Evolutionary conservation across 2,329 filamentous ascomycete species (phyloP).

Genomic region (Capronia epimyces): DNA sequence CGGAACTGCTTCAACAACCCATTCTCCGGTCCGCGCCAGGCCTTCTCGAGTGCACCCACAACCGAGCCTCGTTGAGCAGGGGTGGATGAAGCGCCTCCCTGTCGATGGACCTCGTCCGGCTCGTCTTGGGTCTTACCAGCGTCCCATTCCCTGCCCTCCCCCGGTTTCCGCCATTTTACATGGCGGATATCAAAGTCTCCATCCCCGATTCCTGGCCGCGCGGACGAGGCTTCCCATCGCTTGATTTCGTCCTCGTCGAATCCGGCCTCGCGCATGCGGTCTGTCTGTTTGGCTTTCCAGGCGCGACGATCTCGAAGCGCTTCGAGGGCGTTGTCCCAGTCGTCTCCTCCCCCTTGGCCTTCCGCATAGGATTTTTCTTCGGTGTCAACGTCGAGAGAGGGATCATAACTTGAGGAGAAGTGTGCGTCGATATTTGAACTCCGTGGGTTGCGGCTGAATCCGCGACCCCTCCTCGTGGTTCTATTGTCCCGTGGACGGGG

Average conservation of each 20-base stretch:
- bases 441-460: slow-evolving; percentile 56
- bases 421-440: slow-evolving; percentile 61
- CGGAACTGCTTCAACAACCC: slow-evolving; percentile 18
- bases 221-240: slow-evolving; percentile 56
- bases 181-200: slow-evolving; percentile 59
- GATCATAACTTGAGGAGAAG: slow-evolving; percentile 64
- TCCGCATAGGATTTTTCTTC: slow-evolving; percentile 48
- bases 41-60: not conserved
- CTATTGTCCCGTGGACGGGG: slow-evolving; percentile 50
- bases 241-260: slow-evolving; percentile 70
- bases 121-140: slow-evolving; percentile 47
- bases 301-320: slow-evolving; percentile 71
- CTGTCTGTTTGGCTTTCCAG: slow-evolving; percentile 69
- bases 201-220: slow-evolving; percentile 22
- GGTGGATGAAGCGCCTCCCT: not conserved
- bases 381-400: slow-evolving; percentile 47
- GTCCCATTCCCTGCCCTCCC: slow-evolving; percentile 65
- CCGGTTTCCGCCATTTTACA: slow-evolving; percentile 66
- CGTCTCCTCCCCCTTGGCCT: slow-evolving; percentile 46
- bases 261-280: slow-evolving; percentile 68
- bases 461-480: slow-evolving; percentile 60
- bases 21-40: slow-evolving; percentile 9
- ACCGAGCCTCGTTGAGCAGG: not conserved
- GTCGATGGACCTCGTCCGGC: not conserved
- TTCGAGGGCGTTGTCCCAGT: slow-evolving; percentile 77